phyloP scores from a whole-genome alignment of 1,284 basidiomycete species.

The Chondrostereum purpureum region DNA sequence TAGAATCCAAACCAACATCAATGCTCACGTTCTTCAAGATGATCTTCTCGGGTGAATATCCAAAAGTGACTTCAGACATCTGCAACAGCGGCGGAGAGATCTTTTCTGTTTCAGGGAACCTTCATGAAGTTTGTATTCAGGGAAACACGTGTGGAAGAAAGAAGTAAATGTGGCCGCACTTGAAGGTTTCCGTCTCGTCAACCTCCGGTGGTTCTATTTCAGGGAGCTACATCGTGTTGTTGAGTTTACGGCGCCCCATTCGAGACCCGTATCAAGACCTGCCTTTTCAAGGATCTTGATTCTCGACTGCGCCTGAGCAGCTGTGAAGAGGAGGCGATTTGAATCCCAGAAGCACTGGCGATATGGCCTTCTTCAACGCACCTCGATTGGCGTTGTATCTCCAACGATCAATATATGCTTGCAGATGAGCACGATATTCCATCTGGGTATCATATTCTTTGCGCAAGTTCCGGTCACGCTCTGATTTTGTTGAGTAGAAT shows the following conservation, averaged over 20 bases:
- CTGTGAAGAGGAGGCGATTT: constrained; percentile 27
- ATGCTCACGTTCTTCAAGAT: constrained; percentile 83
- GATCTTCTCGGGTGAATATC: constrained; percentile 78
- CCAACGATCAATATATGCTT: constrained; percentile 97
- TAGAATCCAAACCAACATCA: constrained; percentile 84
- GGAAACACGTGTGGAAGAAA: constrained; percentile 4
- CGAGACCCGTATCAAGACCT: background rate
- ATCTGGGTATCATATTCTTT: constrained; percentile 96
- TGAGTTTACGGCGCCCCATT: background rate
- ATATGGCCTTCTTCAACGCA: constrained; percentile 22
- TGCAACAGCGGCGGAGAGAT: constrained; percentile 96
- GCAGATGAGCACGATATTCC: constrained; percentile 90
- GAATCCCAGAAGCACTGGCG: background rate
- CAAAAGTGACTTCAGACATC: constrained; percentile 88
- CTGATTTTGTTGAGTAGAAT: constrained; percentile 98
- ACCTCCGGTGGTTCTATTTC: constrained; percentile 89
- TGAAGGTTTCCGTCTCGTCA: constrained; percentile 88
- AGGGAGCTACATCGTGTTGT: constrained; percentile 63
- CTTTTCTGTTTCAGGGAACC: constrained; percentile 91
- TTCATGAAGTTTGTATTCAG: constrained; percentile 21
- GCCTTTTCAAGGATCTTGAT: constrained; percentile 98
- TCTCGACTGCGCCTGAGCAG: constrained; percentile 91
- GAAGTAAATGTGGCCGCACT: constrained; percentile 29
- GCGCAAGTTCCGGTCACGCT: constrained; percentile 85
- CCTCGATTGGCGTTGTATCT: constrained; percentile 90